These are phyloP conservation scores for Eimeria tenella DNA, from an alignment of 169 alveolate genomes.

Conservation along the genomic window DNA sequence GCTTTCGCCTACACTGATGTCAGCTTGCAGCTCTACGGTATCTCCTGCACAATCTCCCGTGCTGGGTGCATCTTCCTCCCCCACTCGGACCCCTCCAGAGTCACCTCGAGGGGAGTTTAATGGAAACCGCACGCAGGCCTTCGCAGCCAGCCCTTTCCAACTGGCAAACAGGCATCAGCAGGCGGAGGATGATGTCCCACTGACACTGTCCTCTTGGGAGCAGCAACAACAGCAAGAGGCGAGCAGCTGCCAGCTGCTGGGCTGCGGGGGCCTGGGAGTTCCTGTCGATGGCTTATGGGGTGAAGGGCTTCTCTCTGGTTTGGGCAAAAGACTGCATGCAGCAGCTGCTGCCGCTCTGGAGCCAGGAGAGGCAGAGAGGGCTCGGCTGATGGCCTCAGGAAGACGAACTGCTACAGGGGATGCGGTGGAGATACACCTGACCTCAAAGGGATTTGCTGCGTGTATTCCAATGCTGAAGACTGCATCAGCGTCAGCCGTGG, in stretches of 20 bases:
- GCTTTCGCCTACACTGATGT: conserved; percentile 1
- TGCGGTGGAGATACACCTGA: conserved; percentile 42
- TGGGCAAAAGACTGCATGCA: conserved; percentile 39
- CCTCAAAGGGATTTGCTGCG: conserved; percentile 49
- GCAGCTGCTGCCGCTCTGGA: conserved; percentile 56
- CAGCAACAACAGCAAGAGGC: conserved; percentile 53
- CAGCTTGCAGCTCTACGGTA: neutral
- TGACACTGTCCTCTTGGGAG: conserved; percentile 1
- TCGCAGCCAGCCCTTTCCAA: neutral
- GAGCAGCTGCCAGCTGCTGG: neutral
- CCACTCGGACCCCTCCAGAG: conserved; percentile 1
- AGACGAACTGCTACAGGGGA: conserved; percentile 55
- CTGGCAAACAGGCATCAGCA: neutral
- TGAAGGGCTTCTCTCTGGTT: neutral
- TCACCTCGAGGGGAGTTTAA: neutral
- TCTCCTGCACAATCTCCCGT: conserved; percentile 9
- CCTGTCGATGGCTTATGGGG: neutral
- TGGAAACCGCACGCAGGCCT: neutral
- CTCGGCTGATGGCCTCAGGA: neutral
- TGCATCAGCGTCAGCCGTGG: neutral
- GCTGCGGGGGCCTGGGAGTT: conserved; percentile 5
- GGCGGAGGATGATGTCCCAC: conserved; percentile 12
- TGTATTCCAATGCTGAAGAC: conserved; percentile 19
- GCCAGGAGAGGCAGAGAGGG: conserved; percentile 56
- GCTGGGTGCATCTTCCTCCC: neutral